Conservation (phyloP, 2,329 filamentous ascomycete genomes). For the Rhexocercosporidium sp. region DNA sequence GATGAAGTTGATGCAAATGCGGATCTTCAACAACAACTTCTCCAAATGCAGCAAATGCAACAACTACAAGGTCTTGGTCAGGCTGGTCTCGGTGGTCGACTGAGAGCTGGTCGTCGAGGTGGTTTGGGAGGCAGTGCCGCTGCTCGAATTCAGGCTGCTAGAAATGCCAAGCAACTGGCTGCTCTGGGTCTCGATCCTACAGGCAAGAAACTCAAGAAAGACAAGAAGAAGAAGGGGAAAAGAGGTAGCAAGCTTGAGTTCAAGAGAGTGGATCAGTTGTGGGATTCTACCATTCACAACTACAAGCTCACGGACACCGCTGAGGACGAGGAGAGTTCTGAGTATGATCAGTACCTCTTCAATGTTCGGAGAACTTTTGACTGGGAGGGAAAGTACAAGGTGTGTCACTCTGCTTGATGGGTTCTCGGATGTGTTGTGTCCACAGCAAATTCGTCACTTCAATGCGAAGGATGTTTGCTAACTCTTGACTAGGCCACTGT, state of each 20-base stretch:
- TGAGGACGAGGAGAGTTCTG: slow-evolving; percentile 63
- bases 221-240: slow-evolving; percentile 45
- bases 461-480: slow-evolving; percentile 10
- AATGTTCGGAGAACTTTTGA: slow-evolving; percentile 83
- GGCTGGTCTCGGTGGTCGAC: slow-evolving; percentile 15
- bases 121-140: slow-evolving; percentile 21
- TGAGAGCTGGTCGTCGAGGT: slow-evolving; percentile 12
- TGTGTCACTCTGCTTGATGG: slow-evolving; percentile 12
- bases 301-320: slow-evolving; percentile 72
- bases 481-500: slow-evolving; percentile 54
- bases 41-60: slow-evolving; percentile 37
- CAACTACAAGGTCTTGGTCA: slow-evolving; percentile 32
- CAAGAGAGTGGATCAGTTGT: slow-evolving; percentile 70
- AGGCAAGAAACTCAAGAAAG: slow-evolving; percentile 45
- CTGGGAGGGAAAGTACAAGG: slow-evolving; percentile 79
- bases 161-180: slow-evolving; percentile 33
- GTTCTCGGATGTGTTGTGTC: not conserved
- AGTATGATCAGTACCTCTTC: slow-evolving; percentile 82
- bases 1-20: slow-evolving; percentile 22
- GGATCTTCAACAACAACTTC: slow-evolving; percentile 34
- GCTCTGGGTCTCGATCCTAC: slow-evolving; percentile 35
- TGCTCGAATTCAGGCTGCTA: slow-evolving; percentile 31
- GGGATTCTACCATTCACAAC: slow-evolving; percentile 63
- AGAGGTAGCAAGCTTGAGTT: slow-evolving; percentile 64
- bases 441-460: not conserved